phyloP scores from a whole-genome alignment of 768 basidiomycete genomes.

The Tulasnella sp. region DNA sequence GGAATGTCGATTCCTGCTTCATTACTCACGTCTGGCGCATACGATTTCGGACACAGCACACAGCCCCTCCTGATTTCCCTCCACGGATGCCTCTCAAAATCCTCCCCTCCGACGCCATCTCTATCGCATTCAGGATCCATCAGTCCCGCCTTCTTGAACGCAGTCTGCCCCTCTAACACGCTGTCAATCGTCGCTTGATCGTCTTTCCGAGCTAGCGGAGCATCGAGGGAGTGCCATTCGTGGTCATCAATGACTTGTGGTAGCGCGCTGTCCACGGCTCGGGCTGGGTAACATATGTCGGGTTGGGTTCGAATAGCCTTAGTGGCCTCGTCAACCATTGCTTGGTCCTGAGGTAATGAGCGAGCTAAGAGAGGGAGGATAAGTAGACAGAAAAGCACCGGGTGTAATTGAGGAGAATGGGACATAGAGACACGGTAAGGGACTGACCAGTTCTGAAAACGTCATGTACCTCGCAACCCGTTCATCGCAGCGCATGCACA shows the following conservation, averaged over 20 bases:
- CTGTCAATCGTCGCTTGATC: background rate
- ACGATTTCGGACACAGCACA: background rate
- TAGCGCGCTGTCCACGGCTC: background rate
- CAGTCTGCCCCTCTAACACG: background rate
- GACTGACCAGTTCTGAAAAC: background rate
- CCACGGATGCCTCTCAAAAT: background rate
- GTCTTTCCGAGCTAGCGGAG: background rate
- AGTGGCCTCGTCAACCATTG: background rate
- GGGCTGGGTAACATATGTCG: background rate
- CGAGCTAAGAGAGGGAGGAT: background rate
- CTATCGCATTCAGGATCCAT: background rate
- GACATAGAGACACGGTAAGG: background rate
- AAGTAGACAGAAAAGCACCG: background rate
- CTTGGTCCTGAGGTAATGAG: background rate
- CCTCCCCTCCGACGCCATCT: background rate
- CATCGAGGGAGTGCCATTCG: background rate
- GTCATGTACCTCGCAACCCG: background rate
- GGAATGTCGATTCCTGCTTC: too few relatives aligned
- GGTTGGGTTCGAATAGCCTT: background rate
- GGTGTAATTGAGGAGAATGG: too few relatives aligned
- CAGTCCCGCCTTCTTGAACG: background rate
- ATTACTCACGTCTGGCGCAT: too few relatives aligned
- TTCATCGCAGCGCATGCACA: background rate
- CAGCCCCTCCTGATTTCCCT: background rate
- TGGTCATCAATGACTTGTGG: background rate